phyloP scores from a whole-genome alignment of 768 basidiomycete genomes.

The Boletus sp. region DNA sequence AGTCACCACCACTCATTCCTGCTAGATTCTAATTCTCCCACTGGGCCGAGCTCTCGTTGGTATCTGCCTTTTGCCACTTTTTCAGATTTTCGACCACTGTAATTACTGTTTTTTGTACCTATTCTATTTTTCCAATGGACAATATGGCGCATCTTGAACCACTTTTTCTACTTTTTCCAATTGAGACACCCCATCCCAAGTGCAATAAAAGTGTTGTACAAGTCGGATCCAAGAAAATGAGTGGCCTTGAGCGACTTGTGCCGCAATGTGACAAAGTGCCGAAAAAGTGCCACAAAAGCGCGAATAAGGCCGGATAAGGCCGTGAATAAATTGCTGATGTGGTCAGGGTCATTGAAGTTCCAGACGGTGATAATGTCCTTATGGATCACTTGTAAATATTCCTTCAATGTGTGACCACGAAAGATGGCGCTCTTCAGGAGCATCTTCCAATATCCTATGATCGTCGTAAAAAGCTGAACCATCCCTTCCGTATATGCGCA shows the following conservation, averaged over 20 bases:
- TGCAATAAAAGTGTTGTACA: too few relatives aligned
- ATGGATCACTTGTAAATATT: slow-evolving; percentile 12
- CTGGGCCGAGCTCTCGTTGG: neutral
- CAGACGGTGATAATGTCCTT: slow-evolving; percentile 10
- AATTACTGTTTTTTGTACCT: neutral
- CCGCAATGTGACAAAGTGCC: too few relatives aligned
- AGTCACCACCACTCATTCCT: neutral
- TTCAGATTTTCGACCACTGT: neutral
- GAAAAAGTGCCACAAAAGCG: too few relatives aligned
- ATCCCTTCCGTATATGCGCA: neutral
- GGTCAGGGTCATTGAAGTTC: slow-evolving; percentile 16
- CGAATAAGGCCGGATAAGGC: too few relatives aligned
- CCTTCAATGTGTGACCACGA: slow-evolving; percentile 2
- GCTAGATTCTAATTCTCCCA: neutral
- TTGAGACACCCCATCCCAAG: too few relatives aligned
- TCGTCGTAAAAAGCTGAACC: neutral
- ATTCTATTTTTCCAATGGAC: neutral
- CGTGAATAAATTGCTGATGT: too few relatives aligned
- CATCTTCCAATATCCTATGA: slow-evolving; percentile 11
- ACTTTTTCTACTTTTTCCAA: neutral
- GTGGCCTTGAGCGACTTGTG: too few relatives aligned
- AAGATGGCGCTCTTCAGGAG: slow-evolving; percentile 9
- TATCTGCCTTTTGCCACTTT: neutral
- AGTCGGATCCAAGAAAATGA: too few relatives aligned
- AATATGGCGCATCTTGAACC: neutral